Evolutionary conservation across 352 stramenopile genomes (phyloP).

Genomic region (Pythium chondricola): DNA sequence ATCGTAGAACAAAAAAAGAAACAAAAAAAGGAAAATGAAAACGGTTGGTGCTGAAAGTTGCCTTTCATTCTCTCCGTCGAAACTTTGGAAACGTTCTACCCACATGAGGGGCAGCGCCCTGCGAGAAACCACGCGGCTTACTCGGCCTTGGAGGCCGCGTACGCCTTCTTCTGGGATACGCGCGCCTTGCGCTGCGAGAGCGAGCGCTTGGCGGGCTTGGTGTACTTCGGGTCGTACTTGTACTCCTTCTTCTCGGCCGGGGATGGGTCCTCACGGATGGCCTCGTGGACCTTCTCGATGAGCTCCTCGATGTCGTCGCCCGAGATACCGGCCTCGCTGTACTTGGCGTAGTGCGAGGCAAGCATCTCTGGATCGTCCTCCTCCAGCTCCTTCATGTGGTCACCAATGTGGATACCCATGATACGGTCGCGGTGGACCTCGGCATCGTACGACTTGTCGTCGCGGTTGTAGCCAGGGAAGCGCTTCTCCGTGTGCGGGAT

Average conservation of each 20-base stretch:
- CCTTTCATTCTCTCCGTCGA: slow-evolving; percentile 2
- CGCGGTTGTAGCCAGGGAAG: slow-evolving; percentile 98
- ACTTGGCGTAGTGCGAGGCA: slow-evolving; percentile 95
- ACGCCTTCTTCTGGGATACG: slow-evolving; percentile 96
- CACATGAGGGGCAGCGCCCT: not conserved
- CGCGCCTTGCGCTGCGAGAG: slow-evolving; percentile 93
- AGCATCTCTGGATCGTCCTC: slow-evolving; percentile 99
- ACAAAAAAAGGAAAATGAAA: not conserved
- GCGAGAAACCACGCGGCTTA: slow-evolving; percentile 3
- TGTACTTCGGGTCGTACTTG: slow-evolving; percentile 93
- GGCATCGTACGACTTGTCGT: slow-evolving; percentile 98
- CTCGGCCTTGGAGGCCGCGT: slow-evolving; percentile 41
- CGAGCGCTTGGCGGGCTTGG: slow-evolving; percentile 90
- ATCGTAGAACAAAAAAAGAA: no score
- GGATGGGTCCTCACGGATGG: slow-evolving; percentile 96
- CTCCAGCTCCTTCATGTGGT: slow-evolving; percentile 99
- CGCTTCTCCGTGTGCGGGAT: slow-evolving; percentile 99
- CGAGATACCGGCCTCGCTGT: slow-evolving; percentile 90
- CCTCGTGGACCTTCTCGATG: slow-evolving; percentile 94
- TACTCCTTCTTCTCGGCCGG: slow-evolving; percentile 90
- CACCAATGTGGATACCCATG: slow-evolving; percentile 96
- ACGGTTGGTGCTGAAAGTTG: not conserved
- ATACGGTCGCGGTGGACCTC: slow-evolving; percentile 97
- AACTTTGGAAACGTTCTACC: not conserved
- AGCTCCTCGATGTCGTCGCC: slow-evolving; percentile 90